Conservation (phyloP, 352 stramenopile species). For the Pythium brachiatum region DNA sequence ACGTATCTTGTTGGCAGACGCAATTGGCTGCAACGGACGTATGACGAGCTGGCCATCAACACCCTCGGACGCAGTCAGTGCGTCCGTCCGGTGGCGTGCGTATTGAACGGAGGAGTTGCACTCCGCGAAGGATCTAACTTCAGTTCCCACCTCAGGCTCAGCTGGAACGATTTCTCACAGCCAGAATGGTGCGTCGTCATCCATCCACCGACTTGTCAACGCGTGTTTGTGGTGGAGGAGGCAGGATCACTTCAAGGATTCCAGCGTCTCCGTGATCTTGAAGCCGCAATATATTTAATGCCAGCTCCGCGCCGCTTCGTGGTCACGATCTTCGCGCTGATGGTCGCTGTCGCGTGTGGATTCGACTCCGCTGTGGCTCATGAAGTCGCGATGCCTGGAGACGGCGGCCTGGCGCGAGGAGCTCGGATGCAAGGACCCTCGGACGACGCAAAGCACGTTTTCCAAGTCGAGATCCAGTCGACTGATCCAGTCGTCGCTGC, state of each 20-base stretch:
- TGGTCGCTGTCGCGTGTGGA: not conserved
- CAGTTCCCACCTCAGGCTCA: no score
- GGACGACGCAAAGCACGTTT: not conserved
- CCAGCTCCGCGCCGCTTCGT: not conserved
- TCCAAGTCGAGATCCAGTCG: not conserved
- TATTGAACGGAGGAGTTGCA: not conserved
- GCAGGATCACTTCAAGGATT: conserved; percentile 14
- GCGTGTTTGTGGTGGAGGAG: no score
- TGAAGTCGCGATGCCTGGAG: not conserved
- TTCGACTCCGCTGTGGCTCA: not conserved
- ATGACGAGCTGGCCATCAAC: not conserved
- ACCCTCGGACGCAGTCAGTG: not conserved
- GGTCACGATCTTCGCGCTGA: not conserved
- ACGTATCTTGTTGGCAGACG: not conserved
- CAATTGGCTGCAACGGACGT: not conserved
- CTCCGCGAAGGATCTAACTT: no score
- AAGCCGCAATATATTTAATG: not conserved
- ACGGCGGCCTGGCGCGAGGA: not conserved
- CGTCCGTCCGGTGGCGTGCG: not conserved
- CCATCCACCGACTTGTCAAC: no score
- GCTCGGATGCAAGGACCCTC: not conserved
- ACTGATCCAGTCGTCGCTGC: not conserved
- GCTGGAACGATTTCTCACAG: no score
- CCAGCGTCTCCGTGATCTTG: not conserved
- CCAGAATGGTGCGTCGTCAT: not conserved